Conservation (phyloP, 805 yeast species). For the Starmerella apicola region DNA sequence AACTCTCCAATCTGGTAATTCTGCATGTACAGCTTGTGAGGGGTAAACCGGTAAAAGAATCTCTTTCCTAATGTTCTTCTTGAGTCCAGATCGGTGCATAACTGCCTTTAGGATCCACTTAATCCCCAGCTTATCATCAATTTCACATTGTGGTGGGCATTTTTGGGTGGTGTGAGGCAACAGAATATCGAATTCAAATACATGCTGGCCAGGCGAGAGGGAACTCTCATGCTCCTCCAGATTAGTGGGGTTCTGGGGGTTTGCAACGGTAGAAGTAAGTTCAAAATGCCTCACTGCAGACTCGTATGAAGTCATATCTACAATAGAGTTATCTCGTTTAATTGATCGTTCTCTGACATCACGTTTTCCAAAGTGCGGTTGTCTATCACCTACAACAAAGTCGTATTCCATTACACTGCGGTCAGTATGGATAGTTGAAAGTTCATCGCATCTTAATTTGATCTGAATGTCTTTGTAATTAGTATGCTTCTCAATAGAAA, state of each 20-base stretch:
- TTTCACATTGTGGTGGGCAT: slow-evolving; percentile 7
- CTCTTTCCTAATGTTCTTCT: slow-evolving; percentile 2
- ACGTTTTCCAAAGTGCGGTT: background rate
- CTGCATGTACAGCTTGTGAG: background rate
- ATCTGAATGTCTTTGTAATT: slow-evolving; percentile 4
- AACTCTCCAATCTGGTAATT: background rate
- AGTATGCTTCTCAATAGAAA: background rate
- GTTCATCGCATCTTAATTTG: slow-evolving; percentile 10
- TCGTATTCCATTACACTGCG: background rate
- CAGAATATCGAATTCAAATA: slow-evolving; percentile 2
- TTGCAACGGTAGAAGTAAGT: background rate
- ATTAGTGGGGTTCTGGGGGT: background rate
- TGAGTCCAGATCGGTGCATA: slow-evolving; percentile 5
- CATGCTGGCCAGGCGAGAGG: background rate
- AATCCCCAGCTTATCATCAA: slow-evolving; percentile 3
- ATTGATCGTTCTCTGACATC: background rate
- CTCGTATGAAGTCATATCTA: background rate
- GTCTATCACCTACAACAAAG: background rate
- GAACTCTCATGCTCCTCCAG: background rate
- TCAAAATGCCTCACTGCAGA: background rate
- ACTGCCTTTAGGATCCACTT: slow-evolving; percentile 7
- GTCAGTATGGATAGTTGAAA: background rate
- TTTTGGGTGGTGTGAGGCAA: slow-evolving; percentile 2
- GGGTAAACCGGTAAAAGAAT: slow-evolving; percentile 3
- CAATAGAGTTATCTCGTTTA: background rate